Evolutionary conservation across 352 stramenopile genomes (phyloP).

Genomic region (Achlya hypogyna): DNA sequence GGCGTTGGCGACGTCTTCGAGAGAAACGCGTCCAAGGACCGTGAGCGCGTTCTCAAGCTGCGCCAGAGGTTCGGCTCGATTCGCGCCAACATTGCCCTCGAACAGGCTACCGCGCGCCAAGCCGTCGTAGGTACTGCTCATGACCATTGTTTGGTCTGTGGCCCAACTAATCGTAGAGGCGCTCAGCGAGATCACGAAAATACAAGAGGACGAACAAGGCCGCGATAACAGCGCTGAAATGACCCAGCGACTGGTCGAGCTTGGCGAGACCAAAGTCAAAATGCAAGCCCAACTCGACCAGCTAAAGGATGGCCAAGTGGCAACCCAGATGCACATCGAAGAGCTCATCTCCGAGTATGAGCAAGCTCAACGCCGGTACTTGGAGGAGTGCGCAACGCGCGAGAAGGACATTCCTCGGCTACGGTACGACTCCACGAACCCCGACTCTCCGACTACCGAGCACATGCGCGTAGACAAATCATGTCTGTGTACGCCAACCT

Average conservation of each 20-base stretch:
- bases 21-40: slow-evolving; percentile 9
- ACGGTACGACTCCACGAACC: background rate
- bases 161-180: background rate
- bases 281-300: slow-evolving; percentile 4
- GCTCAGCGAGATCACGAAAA: slow-evolving; percentile 4
- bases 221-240: slow-evolving; percentile 19
- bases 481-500: slow-evolving; percentile 11
- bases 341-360: slow-evolving; percentile 15
- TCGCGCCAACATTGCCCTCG: background rate
- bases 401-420: slow-evolving; percentile 11
- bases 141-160: background rate
- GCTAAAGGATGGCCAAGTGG: slow-evolving; percentile 11
- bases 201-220: slow-evolving; percentile 12
- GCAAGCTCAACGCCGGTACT: slow-evolving; percentile 4
- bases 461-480: background rate
- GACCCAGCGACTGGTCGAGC: background rate
- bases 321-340: slow-evolving; percentile 13
- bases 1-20: slow-evolving; percentile 12
- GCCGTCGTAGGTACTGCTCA: slow-evolving; percentile 5
- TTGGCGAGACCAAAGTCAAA: slow-evolving; percentile 3
- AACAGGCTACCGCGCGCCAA: slow-evolving; percentile 4
- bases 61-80: background rate
- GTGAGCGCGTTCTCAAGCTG: slow-evolving; percentile 6
- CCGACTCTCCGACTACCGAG: background rate
- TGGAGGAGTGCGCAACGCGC: slow-evolving; percentile 9